Evolutionary conservation across 768 basidiomycete species (phyloP), one percentile per base, ranked within the genome.

Genomic region (Dentipellis sp.): DNA sequence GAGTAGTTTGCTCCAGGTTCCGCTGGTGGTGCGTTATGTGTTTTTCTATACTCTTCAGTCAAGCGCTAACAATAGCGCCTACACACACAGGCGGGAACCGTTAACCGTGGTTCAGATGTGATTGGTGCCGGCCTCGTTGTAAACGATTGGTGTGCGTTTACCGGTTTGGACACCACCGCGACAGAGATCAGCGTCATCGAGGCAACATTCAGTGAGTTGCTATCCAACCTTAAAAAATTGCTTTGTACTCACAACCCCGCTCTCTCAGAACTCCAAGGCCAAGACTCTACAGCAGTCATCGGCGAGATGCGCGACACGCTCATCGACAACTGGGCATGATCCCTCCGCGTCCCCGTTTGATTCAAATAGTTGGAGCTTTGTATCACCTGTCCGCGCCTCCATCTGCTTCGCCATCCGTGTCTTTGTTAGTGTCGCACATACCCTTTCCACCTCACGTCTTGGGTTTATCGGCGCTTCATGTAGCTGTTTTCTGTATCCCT

Each of bases 131-230:
- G 97, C 34, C 78, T 98, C 36, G 93, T 99, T 55, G 97, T 98
- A 56, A 99, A 99, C 66, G 97, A 98, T 69, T 98, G 97, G 97
- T 92, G 91, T 74, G 97, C 97, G 10, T 98, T 98, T 72, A 93
- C 94, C n/a, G 97, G 97, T 37, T 78, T 97, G 29, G 97, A 99
- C 67, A 98, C 97, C 58, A 99, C 97, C n/a, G 97, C 97, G 40
- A 98, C 95, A 53, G 97, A 99, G 71, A 92, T 98, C 69, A 91
- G 88, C 64, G 95, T 99, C 39, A 97, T 98, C 64, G 97, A 99
- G 69, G 94, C 94, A 23, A 79, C 93, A 52, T 99, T 99, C 78
- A 94, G 94, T 95, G 66, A 64, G 93, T 83, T 21, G 47, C 57
- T 4, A 39, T 47, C 19, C 45, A 11, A 51, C 60, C 50, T 35